phyloP scores from a whole-genome alignment of 2,329 filamentous ascomycete genomes.

The Daldinia sp. region DNA sequence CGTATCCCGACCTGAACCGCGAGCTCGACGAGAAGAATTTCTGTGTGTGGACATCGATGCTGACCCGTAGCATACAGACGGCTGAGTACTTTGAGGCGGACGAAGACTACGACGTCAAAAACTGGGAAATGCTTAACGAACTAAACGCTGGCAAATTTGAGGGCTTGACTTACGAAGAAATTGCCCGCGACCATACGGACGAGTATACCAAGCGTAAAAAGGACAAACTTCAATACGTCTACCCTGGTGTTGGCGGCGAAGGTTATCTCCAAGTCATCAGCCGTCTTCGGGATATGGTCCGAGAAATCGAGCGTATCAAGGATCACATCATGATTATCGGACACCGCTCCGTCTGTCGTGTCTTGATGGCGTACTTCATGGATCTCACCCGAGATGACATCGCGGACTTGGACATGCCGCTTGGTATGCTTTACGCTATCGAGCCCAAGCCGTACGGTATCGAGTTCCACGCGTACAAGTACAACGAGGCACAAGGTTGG shows the following conservation, averaged over 20 bases:
- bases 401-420: constrained; percentile 89
- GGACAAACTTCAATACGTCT: constrained; percentile 96
- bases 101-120: constrained; percentile 95
- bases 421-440: constrained; percentile 93
- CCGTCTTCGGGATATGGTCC: constrained; percentile 91
- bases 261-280: constrained; percentile 98
- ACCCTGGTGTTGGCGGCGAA: constrained; percentile 94
- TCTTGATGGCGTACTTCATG: constrained; percentile 96
- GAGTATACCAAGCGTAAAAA: constrained; percentile 81
- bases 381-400: constrained; percentile 90
- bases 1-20: constrained; percentile 83
- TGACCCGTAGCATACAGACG: constrained; percentile 87
- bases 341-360: constrained; percentile 89
- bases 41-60: constrained; percentile 98
- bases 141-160: constrained; percentile 93
- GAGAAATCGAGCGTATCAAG: constrained; percentile 95
- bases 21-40: constrained; percentile 85
- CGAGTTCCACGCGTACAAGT: constrained; percentile 94
- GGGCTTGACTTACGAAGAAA: constrained; percentile 93
- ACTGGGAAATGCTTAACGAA: constrained; percentile 98
- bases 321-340: constrained; percentile 93
- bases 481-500: constrained; percentile 78
- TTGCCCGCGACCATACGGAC: constrained; percentile 77
- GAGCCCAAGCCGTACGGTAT: constrained; percentile 98
- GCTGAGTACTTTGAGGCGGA: constrained; percentile 88